Base-by-base conservation (phyloP, 257 asterid species). In the Anisodus tanguticus region DNA sequence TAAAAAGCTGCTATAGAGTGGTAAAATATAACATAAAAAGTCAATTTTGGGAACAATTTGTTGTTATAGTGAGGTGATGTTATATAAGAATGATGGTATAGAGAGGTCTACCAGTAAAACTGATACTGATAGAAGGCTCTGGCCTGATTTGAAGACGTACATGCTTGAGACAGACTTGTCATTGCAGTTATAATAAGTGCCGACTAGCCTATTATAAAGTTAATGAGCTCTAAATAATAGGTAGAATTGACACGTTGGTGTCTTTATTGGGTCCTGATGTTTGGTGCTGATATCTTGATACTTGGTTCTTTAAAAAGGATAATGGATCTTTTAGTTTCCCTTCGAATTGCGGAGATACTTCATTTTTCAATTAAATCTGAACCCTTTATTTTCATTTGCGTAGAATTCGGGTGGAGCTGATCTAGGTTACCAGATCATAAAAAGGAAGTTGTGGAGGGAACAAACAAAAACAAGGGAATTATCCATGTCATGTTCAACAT, bases 171-270 rank as follows among this genome's bases (percentile, higher is more conserved):
- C 63, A 76, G 11, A 76, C 41, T 54, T 51, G 45, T 76, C 13
- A 76, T 76, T 76, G 26, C 47, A 3, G 62, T 53, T 51, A 6
- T 11, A 26, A 76, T 3, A 8, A 76, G 15, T 72, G 60, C 43
- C 43, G 49, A 6, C 19, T 9, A 15, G 79, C 35, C 58, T 71
- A 47, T n/a, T 71, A 45, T 45, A 71, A 69, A 71, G 43, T 74
- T 74, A 3, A 6, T 2, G 43, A 74, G 22, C 22, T 19, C 19
- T 74, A 49, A 19, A 47, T 49, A 74, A 22, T 22, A 26, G 60
- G 43, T 49, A 17, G 80, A 74, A 49, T 47, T 72, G 47, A 10
- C 80, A 72, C 47, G 39, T 49, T 74, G 80, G 43, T 49, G 60
- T 49, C 80, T 47, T 49, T 26, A 19, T 49, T 11, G 17, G 62